These are phyloP conservation scores for Chlorophyllum brunneum DNA, from an alignment of 768 basidiomycete genomes.

Conservation along the genomic window DNA sequence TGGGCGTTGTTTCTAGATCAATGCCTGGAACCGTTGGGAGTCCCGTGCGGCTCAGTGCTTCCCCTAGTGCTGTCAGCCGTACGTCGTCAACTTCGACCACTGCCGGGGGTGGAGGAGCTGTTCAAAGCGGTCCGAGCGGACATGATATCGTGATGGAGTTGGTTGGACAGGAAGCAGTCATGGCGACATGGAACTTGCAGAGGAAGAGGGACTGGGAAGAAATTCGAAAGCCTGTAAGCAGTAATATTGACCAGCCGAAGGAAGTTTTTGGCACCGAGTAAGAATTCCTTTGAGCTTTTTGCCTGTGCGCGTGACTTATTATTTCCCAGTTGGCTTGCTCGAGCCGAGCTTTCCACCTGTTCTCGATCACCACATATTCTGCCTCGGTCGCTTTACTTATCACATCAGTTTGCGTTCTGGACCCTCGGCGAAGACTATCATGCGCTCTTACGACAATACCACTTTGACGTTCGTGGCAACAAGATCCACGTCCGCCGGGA, in stretches of 20 bases:
- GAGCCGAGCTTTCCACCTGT: conserved; percentile 79
- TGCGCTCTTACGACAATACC: conserved; percentile 63
- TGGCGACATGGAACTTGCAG: conserved; percentile 67
- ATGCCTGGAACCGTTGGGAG: conserved; percentile 46
- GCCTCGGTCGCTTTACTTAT: conserved; percentile 76
- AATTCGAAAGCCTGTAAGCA: conserved; percentile 34
- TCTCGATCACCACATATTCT: conserved; percentile 55
- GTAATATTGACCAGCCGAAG: conserved; percentile 3
- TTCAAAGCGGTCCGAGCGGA: not conserved
- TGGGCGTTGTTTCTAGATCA: conserved; percentile 55
- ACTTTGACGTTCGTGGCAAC: conserved; percentile 50
- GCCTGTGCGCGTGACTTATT: conserved; percentile 11
- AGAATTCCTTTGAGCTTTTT: conserved; percentile 17
- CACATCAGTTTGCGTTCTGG: conserved; percentile 82
- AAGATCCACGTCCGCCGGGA: conserved; percentile 72
- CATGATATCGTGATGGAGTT: conserved; percentile 30
- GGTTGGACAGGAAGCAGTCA: conserved; percentile 30
- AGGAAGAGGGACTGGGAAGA: conserved; percentile 50
- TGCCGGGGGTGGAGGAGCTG: conserved; percentile 6
- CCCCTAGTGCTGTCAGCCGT: conserved; percentile 29
- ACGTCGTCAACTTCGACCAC: conserved; percentile 28
- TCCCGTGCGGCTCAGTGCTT: not conserved
- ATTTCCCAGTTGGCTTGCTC: conserved; percentile 58
- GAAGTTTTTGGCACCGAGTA: conserved; percentile 29
- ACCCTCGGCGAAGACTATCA: conserved; percentile 76